Evolutionary conservation across 2,329 filamentous ascomycete genomes (phyloP), one percentile per base, ranked within the genome.

Genomic region (Dactylellina sp.): DNA sequence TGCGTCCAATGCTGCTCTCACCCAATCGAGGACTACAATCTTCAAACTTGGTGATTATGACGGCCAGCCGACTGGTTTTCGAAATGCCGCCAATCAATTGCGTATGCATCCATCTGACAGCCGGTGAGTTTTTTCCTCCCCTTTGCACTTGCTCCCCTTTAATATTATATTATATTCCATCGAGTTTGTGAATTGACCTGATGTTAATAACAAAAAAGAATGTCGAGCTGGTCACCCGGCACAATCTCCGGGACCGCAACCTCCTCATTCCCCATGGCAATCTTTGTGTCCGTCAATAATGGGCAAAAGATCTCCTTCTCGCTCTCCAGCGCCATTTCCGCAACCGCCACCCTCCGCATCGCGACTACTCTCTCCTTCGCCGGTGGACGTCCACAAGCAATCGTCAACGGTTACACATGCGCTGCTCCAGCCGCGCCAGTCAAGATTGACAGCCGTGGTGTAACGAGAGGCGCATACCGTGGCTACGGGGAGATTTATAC

Each of bases 21-120:
- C 79, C 12, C 82, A 83, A 2, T 80, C 82, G 12, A 82, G 84
- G 2, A 83, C 83, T 46, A 85, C 85, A 0, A 81, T 90, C 57
- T 90, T 86, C 82, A 85, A 85, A 76, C 89, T 90, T 50, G 88
- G 88, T 24, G 84, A 87, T 25, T 89, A 86, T 82, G 88, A 91
- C 77, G 88, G 88, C 50, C 83, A 86, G 80, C 86, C 86, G 18
- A 85, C 82, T 3, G 88, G 87, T 12, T 89, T 91, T 82, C 84
- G 84, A 75, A 90, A 91, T 78, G 88, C 88, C 11, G 88, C 85
- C 61, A 89, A 89, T 77, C 86, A 89, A 79, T 83, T 87, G 12
- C 84, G 87, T 52, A 90, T 90, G 88, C 89, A 91, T 79, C 89
- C 88, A 2, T 86, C 86, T 3, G 89, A 90, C 80, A 62, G 44